Percentiles rank a stretch among this genome's conserved stretches.
Conservation (phyloP, 2,329 filamentous ascomycete genomes). For the Grosmannia serpens region DNA sequence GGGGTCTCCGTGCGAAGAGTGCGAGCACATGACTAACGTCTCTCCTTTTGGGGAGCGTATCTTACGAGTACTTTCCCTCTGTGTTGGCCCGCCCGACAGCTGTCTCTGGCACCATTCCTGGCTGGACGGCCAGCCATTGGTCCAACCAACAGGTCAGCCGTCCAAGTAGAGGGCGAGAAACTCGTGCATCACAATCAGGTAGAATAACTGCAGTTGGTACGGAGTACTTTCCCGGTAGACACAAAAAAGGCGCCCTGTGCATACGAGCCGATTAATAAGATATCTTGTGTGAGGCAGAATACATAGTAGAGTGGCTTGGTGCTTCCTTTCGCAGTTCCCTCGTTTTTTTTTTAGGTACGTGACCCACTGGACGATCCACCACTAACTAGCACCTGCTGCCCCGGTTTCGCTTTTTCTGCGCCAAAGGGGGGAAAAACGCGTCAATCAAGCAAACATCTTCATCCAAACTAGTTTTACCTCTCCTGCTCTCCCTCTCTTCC, state of each 20-base stretch:
- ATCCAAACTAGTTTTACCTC: neutral
- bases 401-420: neutral
- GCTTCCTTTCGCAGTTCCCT: neutral
- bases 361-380: constrained; percentile 9
- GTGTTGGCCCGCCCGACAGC: neutral
- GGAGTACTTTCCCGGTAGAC: neutral
- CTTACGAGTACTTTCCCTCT: neutral
- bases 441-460: neutral
- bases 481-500: neutral
- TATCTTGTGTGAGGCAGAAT: neutral
- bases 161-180: too few species aligned
- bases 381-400: constrained; percentile 1
- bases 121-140: neutral
- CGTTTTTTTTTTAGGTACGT: constrained; percentile 3
- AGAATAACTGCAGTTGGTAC: too few species aligned
- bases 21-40: neutral
- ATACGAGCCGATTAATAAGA: neutral
- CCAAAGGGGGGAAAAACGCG: constrained; percentile 4
- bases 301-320: neutral
- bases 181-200: too few species aligned
- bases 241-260: neutral
- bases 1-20: neutral
- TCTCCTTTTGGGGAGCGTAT: neutral
- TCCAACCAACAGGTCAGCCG: neutral
- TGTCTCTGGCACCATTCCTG: neutral